These are phyloP conservation scores for Kodamaea restingae DNA, from an alignment of 805 yeast genomes.

Conservation along the genomic window DNA sequence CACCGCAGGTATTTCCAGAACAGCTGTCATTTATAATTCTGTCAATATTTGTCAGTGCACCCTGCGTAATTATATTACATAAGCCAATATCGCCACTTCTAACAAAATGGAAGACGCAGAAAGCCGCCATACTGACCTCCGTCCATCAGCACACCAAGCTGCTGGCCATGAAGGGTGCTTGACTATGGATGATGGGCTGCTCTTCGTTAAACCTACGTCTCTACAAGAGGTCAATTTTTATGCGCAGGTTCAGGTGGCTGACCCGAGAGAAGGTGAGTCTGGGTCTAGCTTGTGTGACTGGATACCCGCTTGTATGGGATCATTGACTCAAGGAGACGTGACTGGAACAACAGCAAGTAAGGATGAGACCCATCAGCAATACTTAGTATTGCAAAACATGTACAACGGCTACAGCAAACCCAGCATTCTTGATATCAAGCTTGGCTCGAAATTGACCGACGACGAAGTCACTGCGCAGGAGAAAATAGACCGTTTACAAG, in stretches of 20 bases:
- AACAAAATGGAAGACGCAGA: background rate
- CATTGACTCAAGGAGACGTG: constrained; percentile 42
- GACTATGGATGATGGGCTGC: constrained; percentile 55
- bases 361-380: constrained; percentile 20
- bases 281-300: constrained; percentile 45
- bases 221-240: constrained; percentile 77
- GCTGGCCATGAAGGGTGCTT: constrained; percentile 91
- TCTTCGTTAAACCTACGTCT: constrained; percentile 68
- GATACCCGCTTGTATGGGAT: constrained; percentile 66
- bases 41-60: too few relatives aligned
- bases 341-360: background rate
- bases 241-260: constrained; percentile 26
- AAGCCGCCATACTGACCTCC: constrained; percentile 3
- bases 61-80: background rate
- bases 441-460: constrained; percentile 73
- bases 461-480: constrained; percentile 47
- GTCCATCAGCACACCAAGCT: constrained; percentile 54
- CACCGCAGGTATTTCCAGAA: too few relatives aligned
- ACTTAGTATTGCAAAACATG: constrained; percentile 68
- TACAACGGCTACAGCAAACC: constrained; percentile 61
- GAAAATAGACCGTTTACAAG: constrained; percentile 55
- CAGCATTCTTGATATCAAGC: constrained; percentile 74
- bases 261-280: constrained; percentile 15
- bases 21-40: too few relatives aligned
- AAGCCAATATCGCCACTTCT: background rate